A percentile compares a stretch with the other conserved stretches of the same genome.
Evolutionary conservation across 2,329 filamentous ascomycete species (phyloP).

Genomic region (Penicillium sp.): DNA sequence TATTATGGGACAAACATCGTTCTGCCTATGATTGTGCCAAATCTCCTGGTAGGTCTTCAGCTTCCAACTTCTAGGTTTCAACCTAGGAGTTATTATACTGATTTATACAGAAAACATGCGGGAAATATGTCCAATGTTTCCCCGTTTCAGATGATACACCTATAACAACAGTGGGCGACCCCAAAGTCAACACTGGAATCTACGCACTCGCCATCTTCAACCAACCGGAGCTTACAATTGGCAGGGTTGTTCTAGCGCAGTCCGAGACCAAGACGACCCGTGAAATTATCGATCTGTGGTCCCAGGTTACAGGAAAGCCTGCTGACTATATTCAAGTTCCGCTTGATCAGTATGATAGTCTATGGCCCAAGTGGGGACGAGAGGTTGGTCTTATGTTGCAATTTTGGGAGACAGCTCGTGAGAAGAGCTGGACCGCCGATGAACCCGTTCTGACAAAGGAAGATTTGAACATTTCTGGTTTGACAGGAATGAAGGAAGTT

Average conservation of each 20-base stretch:
- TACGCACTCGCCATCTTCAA: slow-evolving; percentile 1
- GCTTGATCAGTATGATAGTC: slow-evolving; percentile 25
- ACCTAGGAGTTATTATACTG: background rate
- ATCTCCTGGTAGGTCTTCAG: slow-evolving; percentile 16
- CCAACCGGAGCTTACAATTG: background rate
- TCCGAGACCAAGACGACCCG: background rate
- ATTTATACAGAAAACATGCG: background rate
- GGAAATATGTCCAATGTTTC: background rate
- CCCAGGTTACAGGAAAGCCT: background rate
- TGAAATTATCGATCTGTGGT: background rate
- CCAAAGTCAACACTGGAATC: slow-evolving; percentile 1
- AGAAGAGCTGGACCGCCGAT: background rate
- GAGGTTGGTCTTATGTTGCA: slow-evolving; percentile 24
- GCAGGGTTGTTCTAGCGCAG: slow-evolving; percentile 1
- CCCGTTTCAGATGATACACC: background rate
- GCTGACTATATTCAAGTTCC: slow-evolving; percentile 25
- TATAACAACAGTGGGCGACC: background rate
- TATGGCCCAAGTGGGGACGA: slow-evolving; percentile 33
- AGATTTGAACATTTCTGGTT: background rate
- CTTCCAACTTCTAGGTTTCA: background rate
- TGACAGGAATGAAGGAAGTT: background rate
- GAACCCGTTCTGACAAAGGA: background rate
- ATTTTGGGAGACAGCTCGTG: background rate
- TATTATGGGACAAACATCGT: slow-evolving; percentile 39
- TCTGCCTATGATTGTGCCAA: slow-evolving; percentile 26